Evolutionary conservation across 2,329 filamentous ascomycete species (phyloP).

Genomic region (Cordyceps pruinosa): DNA sequence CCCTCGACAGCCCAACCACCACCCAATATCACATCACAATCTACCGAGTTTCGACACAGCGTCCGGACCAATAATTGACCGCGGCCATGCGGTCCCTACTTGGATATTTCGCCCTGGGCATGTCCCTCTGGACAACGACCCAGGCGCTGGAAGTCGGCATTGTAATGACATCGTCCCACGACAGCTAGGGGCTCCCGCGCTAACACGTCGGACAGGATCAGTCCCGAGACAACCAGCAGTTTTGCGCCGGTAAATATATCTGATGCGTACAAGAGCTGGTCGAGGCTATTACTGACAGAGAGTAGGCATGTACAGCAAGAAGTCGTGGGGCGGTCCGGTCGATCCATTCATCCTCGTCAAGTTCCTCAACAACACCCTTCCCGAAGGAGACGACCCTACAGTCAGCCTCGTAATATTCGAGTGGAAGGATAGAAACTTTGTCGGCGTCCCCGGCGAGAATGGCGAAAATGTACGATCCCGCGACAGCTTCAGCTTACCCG

Average conservation of each 20-base stretch:
- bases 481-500: not conserved
- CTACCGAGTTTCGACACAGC: not conserved
- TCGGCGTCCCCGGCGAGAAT: slow-evolving; percentile 59
- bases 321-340: slow-evolving; percentile 77
- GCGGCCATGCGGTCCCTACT: slow-evolving; percentile 49
- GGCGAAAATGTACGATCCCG: slow-evolving; percentile 42
- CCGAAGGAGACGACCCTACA: slow-evolving; percentile 58
- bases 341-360: slow-evolving; percentile 86
- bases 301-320: slow-evolving; percentile 86
- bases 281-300: slow-evolving; percentile 10
- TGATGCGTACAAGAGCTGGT: not conserved
- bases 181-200: not conserved
- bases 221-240: slow-evolving; percentile 67
- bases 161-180: slow-evolving; percentile 32
- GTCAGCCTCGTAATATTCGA: slow-evolving; percentile 89
- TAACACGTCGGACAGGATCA: slow-evolving; percentile 51
- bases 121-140: slow-evolving; percentile 45
- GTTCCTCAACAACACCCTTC: slow-evolving; percentile 56
- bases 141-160: slow-evolving; percentile 52
- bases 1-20: not conserved
- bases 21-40: slow-evolving; percentile 7
- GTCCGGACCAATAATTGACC: not conserved
- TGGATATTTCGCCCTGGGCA: slow-evolving; percentile 43
- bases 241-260: slow-evolving; percentile 56
- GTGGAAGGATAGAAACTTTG: slow-evolving; percentile 75